Conservation (phyloP, 805 yeast species). For the Saccharomyces kudriavzevii region DNA sequence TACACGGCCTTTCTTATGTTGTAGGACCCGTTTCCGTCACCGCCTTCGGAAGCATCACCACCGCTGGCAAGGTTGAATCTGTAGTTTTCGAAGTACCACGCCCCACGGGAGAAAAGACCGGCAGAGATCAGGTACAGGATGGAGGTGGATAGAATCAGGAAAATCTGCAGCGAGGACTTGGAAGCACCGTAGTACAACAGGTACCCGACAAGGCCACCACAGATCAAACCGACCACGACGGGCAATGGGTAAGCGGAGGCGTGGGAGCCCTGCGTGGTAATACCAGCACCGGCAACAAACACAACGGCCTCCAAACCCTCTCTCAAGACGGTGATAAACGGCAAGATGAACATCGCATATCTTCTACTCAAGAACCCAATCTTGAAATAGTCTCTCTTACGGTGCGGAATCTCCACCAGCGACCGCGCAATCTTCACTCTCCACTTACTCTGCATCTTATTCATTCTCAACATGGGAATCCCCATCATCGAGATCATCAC, state of each 20-base stretch:
- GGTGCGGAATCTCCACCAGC: slow-evolving; percentile 50
- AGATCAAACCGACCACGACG: slow-evolving; percentile 77
- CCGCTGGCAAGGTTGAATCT: slow-evolving; percentile 61
- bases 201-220: slow-evolving; percentile 67
- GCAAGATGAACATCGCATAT: slow-evolving; percentile 82
- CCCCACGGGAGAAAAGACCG: slow-evolving; percentile 87
- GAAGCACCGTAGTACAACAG: slow-evolving; percentile 77
- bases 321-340: slow-evolving; percentile 84
- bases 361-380: slow-evolving; percentile 53
- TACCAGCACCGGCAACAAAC: slow-evolving; percentile 92
- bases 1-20: slow-evolving; percentile 72
- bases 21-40: slow-evolving; percentile 93
- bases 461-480: slow-evolving; percentile 88
- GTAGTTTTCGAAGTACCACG: slow-evolving; percentile 80
- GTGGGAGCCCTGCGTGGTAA: slow-evolving; percentile 41
- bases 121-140: slow-evolving; percentile 84
- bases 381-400: slow-evolving; percentile 43
- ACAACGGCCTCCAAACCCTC: slow-evolving; percentile 97
- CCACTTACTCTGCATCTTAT: slow-evolving; percentile 97
- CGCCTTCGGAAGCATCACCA: slow-evolving; percentile 90
- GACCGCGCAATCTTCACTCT: slow-evolving; percentile 88
- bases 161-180: slow-evolving; percentile 72
- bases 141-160: slow-evolving; percentile 80
- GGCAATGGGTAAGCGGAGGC: slow-evolving; percentile 85
- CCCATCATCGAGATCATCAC: slow-evolving; percentile 90